Percentiles rank a stretch among this genome's conserved stretches.
These are phyloP conservation scores for Aspergillus bombycis DNA, from an alignment of 2,329 filamentous ascomycete genomes.

Conservation along the genomic window DNA sequence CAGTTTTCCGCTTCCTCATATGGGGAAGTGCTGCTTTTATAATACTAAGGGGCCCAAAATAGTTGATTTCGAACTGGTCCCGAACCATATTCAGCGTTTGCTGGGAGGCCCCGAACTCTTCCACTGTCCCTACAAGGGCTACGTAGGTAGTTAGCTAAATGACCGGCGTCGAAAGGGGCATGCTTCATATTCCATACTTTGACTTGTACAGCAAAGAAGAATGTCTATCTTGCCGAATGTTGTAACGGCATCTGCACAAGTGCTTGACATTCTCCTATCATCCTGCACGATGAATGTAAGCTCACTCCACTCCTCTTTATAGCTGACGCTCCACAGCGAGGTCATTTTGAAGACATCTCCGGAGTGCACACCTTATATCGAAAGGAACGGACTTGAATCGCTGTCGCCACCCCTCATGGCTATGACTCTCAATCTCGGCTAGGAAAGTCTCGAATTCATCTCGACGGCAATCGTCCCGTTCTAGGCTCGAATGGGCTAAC, in stretches of 20 bases:
- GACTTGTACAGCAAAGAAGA: conserved; percentile 83
- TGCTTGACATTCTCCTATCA: conserved; percentile 74
- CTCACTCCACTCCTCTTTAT: background rate
- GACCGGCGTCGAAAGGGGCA: background rate
- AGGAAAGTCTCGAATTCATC: conserved; percentile 80
- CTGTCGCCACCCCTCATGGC: conserved; percentile 78
- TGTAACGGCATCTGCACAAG: conserved; percentile 81
- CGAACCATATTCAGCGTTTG: conserved; percentile 77
- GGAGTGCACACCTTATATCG: conserved; percentile 54
- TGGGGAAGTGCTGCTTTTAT: conserved; percentile 85
- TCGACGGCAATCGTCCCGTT: conserved; percentile 71
- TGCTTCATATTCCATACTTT: conserved; percentile 59
- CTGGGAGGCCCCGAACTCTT: conserved; percentile 77
- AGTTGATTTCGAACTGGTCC: conserved; percentile 92
- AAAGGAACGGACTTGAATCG: conserved; percentile 67
- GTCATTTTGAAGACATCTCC: background rate
- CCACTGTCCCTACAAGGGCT: conserved; percentile 88
- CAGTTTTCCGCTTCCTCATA: conserved; percentile 77
- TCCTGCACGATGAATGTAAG: conserved; percentile 40
- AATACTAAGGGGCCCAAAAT: conserved; percentile 94
- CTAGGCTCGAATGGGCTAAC: conserved; percentile 75
- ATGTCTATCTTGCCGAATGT: conserved; percentile 89
- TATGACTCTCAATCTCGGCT: conserved; percentile 60
- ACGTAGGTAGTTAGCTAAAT: conserved; percentile 15
- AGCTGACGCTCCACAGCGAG: background rate